Evolutionary conservation across 2,329 filamentous ascomycete species (phyloP).

Genomic region (Penicillium sp.): DNA sequence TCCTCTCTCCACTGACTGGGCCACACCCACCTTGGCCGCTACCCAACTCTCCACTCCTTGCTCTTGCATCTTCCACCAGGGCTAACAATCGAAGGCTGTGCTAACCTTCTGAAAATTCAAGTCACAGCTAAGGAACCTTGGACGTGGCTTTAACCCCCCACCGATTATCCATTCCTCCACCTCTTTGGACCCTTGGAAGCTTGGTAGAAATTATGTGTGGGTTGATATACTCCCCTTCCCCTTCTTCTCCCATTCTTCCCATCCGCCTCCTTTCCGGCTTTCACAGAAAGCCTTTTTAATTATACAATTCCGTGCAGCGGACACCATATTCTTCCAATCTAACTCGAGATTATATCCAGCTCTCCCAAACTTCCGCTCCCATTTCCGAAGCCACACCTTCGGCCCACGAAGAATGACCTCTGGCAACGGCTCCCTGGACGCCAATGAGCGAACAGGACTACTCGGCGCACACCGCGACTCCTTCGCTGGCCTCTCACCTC

Average conservation of each 20-base stretch:
- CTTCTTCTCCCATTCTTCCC: not conserved
- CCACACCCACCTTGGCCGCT: not conserved
- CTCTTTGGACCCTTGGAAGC: constrained; percentile 7
- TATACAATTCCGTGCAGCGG: not conserved
- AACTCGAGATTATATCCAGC: constrained; percentile 15
- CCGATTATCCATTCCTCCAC: constrained; percentile 1
- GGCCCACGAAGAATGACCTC: constrained; percentile 32
- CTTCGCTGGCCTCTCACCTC: constrained; percentile 17
- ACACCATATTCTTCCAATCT: not conserved
- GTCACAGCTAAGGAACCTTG: not conserved
- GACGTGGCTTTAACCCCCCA: constrained; percentile 18
- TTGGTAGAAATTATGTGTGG: constrained; percentile 22
- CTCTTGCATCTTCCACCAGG: not conserved
- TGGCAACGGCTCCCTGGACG: constrained; percentile 28
- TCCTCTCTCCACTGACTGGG: not conserved
- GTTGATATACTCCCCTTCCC: constrained; percentile 3
- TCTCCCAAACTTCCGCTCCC: constrained; percentile 27
- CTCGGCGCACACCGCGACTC: constrained; percentile 23
- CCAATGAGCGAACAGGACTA: constrained; percentile 37
- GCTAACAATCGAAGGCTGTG: constrained; percentile 4
- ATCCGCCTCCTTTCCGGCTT: constrained; percentile 3
- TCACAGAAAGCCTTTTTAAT: not conserved
- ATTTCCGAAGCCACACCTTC: constrained; percentile 32
- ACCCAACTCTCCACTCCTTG: not conserved
- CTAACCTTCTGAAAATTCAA: not conserved